phyloP scores from a whole-genome alignment of 2,329 filamentous ascomycete species.

The Aspergillus ruber region DNA sequence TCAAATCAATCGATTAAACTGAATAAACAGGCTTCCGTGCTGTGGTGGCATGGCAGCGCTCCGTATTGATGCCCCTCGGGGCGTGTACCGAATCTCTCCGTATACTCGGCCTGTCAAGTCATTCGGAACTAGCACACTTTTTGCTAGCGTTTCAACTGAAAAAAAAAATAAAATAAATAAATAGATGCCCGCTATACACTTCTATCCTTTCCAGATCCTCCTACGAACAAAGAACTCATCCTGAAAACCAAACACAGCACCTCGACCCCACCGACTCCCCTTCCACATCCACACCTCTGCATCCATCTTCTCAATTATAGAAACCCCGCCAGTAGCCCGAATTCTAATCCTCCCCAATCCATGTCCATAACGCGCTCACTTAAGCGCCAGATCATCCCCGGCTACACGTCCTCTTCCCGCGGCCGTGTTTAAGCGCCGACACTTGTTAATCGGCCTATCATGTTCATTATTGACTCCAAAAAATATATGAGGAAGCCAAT shows the following conservation, averaged over 20 bases:
- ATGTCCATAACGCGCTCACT: background rate
- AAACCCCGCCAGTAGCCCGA: background rate
- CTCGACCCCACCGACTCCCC: background rate
- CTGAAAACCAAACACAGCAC: background rate
- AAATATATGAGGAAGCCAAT: background rate
- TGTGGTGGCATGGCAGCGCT: too few species aligned
- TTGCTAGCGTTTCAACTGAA: too few species aligned
- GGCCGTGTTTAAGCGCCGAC: background rate
- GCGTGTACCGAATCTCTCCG: too few species aligned
- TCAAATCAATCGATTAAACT: background rate
- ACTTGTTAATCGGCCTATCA: background rate
- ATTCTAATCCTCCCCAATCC: background rate
- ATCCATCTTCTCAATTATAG: background rate
- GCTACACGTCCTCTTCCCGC: background rate
- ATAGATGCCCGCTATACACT: too few species aligned
- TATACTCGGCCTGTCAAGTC: too few species aligned
- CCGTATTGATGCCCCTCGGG: too few species aligned
- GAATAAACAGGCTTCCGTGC: background rate
- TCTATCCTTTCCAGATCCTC: too few species aligned
- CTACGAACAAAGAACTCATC: too few species aligned
- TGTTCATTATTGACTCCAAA: background rate
- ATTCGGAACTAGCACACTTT: too few species aligned
- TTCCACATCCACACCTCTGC: background rate
- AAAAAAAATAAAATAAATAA: too few species aligned
- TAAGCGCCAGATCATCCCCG: background rate